Evolutionary conservation across 345 rosid genomes (phyloP).

Genomic region (Clausena lansium): DNA sequence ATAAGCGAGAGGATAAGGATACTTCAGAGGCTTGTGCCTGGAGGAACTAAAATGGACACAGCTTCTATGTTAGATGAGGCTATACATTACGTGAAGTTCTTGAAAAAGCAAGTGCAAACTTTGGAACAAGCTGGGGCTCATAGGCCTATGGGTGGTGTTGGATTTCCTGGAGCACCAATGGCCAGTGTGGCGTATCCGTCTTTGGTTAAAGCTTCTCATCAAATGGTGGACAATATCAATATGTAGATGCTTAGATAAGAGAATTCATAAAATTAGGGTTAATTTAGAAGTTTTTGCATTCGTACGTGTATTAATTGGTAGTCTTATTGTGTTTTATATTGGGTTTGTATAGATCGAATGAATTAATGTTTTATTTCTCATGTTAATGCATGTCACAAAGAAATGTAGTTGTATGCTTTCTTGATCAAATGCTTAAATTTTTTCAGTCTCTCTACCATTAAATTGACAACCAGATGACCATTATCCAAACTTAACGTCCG

Average conservation of each 20-base stretch:
- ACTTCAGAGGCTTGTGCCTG: slow-evolving; percentile 92
- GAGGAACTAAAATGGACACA: slow-evolving; percentile 97
- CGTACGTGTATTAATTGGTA: neutral
- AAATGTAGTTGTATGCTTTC: neutral
- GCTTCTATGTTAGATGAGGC: slow-evolving; percentile 97
- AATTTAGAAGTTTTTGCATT: neutral
- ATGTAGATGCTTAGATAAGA: slow-evolving; percentile 59
- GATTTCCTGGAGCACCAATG: slow-evolving; percentile 32
- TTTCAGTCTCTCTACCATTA: neutral
- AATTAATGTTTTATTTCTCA: neutral
- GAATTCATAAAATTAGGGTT: neutral
- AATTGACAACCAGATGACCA: neutral
- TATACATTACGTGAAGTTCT: slow-evolving; percentile 83
- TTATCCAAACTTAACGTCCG: neutral
- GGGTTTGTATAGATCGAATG: slow-evolving; percentile 7
- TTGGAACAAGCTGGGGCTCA: slow-evolving; percentile 63
- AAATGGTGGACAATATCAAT: slow-evolving; percentile 43
- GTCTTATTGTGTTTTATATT: neutral
- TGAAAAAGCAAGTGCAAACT: slow-evolving; percentile 80
- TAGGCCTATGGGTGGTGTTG: slow-evolving; percentile 31
- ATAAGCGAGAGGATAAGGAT: slow-evolving; percentile 90
- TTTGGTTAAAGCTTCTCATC: slow-evolving; percentile 48
- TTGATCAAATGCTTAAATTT: neutral
- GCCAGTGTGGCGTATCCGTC: slow-evolving; percentile 39
- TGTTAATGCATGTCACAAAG: slow-evolving; percentile 2